phyloP scores from a whole-genome alignment of 2,329 filamentous ascomycete species.

The Diaporthe sp. region DNA sequence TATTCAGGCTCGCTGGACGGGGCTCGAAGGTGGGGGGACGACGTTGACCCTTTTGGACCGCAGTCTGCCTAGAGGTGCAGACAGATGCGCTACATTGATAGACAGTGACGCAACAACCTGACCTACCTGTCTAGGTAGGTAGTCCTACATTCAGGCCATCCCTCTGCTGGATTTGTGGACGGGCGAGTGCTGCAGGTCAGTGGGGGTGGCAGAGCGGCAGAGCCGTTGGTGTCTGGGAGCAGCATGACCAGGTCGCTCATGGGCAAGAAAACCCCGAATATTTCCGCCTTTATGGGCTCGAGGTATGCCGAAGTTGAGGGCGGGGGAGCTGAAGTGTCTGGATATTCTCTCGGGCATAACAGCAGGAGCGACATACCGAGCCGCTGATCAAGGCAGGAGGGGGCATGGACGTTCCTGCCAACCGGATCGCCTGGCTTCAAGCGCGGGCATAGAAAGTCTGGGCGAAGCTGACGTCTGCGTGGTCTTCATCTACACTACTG shows the following conservation, averaged over 20 bases:
- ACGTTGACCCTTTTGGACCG: not conserved
- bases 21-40: not conserved
- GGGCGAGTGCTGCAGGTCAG: not conserved
- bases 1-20: not conserved
- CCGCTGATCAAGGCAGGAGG: not conserved
- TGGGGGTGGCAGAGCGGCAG: not conserved
- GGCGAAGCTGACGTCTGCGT: constrained; percentile 2
- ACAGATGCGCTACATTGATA: not conserved
- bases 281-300: not conserved
- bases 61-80: not conserved
- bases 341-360: not conserved
- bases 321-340: not conserved
- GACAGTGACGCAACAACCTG: constrained; percentile 6
- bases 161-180: not conserved
- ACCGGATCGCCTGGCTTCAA: constrained; percentile 3
- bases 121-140: no score
- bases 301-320: not conserved
- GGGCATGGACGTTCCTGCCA: not conserved
- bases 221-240: not conserved
- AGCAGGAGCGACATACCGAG: not conserved
- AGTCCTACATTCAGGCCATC: not conserved
- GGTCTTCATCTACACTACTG: not conserved
- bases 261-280: not conserved
- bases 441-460: not conserved
- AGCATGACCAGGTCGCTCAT: not conserved